Evolutionary conservation across 805 yeast species (phyloP).

Genomic region (Candida gorgasii): DNA sequence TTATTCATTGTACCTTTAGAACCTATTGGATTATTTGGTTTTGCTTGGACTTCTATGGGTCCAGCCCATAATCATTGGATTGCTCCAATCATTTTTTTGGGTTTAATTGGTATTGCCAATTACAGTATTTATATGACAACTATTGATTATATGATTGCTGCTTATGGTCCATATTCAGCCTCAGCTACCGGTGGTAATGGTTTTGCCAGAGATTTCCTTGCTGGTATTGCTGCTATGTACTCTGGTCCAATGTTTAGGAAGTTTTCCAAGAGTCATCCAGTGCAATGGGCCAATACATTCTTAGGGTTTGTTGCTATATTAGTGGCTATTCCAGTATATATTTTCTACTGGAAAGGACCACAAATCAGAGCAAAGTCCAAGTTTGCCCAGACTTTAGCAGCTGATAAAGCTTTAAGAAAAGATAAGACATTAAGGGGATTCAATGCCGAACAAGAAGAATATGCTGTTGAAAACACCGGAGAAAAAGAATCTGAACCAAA

Average conservation of each 20-base stretch:
- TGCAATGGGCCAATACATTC: conserved; percentile 42
- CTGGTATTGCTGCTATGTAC: conserved; percentile 40
- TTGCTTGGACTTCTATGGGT: conserved; percentile 45
- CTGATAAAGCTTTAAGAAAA: conserved; percentile 21
- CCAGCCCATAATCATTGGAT: conserved; percentile 41
- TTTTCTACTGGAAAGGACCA: conserved; percentile 44
- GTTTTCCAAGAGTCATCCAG: conserved; percentile 28
- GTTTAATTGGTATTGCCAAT: conserved; percentile 41
- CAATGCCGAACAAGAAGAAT: conserved; percentile 14
- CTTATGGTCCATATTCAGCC: conserved; percentile 44
- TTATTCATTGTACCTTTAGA: conserved; percentile 40
- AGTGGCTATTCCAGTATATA: conserved; percentile 37
- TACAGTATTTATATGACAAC: conserved; percentile 45
- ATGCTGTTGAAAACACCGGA: conserved; percentile 10
- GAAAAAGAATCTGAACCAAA: neutral
- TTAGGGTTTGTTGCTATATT: conserved; percentile 34
- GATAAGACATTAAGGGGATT: conserved; percentile 11
- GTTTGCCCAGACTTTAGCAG: conserved; percentile 40
- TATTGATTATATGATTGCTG: conserved; percentile 44
- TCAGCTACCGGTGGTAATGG: conserved; percentile 48
- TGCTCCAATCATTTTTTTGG: conserved; percentile 39
- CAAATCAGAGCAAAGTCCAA: conserved; percentile 30
- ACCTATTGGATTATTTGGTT: conserved; percentile 40
- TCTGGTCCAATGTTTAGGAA: conserved; percentile 39
- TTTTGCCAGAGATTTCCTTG: conserved; percentile 41